Evolutionary conservation across 2,329 filamentous ascomycete genomes (phyloP), one percentile per base, ranked within the genome.

Genomic region (Beauveria asiatica): DNA sequence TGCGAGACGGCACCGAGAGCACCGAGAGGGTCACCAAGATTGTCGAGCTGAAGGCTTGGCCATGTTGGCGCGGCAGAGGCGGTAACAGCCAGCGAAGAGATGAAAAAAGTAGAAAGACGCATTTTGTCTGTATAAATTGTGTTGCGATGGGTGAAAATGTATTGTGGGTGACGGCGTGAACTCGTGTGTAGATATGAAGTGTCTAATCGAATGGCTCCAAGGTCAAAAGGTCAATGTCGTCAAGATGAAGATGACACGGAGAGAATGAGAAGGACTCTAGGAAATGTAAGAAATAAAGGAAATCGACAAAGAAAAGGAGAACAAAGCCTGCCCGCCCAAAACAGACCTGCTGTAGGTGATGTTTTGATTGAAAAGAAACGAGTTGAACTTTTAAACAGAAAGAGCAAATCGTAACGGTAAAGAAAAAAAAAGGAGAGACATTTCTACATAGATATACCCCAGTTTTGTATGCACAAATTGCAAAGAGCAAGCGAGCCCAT

Each of bases 1-100:
- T 78, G 76, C 30, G 83, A 81, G 56, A 86, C 68, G n/a, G 77
- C 72, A 16, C 77, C 72, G 60, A 80, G 66, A 21, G 74, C 74
- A 48, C 72, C 73, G 45, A 66, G 65, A 23, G 77, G 72, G 50
- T 74, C 69, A 60, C 70, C 69, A 23, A 70, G 60, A 37, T 76
- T 68, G 59, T 73, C 68, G 65, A 73, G 62, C 64, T 76, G 76
- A 51, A 71, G 59, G 48, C 64, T 59, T 23, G 72, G 69, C 64
- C 79, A 67, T 11, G 73, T 68, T 10, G 80, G 81, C 64, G 77
- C 80, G 52, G 75, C 72, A 9, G 76, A 77, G 37, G 79, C 79
- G 57, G 76, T 76, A 46, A 73, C 67, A 65, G 74, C 74, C 57
- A 78, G 72, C 62, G 77, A 73, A 55, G 80, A 76, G 41, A 76